A percentile compares a stretch with the other conserved stretches of the same genome.
Evolutionary conservation across 2,329 filamentous ascomycete species (phyloP).

Genomic region (Fusarium poae): DNA sequence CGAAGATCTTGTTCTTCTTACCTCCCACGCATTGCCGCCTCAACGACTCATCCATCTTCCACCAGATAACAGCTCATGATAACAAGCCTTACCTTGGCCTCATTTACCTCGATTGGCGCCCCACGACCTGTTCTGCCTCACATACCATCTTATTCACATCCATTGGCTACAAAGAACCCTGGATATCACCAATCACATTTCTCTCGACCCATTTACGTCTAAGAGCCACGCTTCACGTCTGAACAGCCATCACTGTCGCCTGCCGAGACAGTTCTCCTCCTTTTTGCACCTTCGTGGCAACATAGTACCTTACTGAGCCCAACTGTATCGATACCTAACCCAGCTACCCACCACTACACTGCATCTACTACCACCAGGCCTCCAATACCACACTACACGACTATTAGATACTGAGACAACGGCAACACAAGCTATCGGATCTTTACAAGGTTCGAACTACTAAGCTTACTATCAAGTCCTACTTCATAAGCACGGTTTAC

Average conservation of each 20-base stretch:
- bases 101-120: conserved; percentile 51
- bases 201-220: conserved; percentile 49
- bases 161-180: conserved; percentile 53
- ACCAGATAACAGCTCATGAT: conserved; percentile 31
- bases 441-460: conserved; percentile 4
- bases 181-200: conserved; percentile 54
- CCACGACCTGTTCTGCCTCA: conserved; percentile 52
- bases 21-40: conserved; percentile 31
- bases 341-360: conserved; percentile 45
- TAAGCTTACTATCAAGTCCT: conserved; percentile 7
- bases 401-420: conserved; percentile 22
- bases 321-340: conserved; percentile 48
- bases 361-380: conserved; percentile 33
- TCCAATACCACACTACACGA: conserved; percentile 30
- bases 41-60: conserved; percentile 26
- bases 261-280: conserved; percentile 50
- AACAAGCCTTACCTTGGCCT: conserved; percentile 47
- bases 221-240: conserved; percentile 47
- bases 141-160: conserved; percentile 51
- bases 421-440: conserved; percentile 15
- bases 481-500: conserved; percentile 11
- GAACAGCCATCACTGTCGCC: conserved; percentile 43
- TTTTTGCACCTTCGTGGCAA: conserved; percentile 43
- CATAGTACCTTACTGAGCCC: conserved; percentile 40
- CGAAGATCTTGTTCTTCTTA: conserved; percentile 43